Evolutionary conservation across 1,139 yeast species (phyloP).

Genomic region (Suhomyces ambrosiae): DNA sequence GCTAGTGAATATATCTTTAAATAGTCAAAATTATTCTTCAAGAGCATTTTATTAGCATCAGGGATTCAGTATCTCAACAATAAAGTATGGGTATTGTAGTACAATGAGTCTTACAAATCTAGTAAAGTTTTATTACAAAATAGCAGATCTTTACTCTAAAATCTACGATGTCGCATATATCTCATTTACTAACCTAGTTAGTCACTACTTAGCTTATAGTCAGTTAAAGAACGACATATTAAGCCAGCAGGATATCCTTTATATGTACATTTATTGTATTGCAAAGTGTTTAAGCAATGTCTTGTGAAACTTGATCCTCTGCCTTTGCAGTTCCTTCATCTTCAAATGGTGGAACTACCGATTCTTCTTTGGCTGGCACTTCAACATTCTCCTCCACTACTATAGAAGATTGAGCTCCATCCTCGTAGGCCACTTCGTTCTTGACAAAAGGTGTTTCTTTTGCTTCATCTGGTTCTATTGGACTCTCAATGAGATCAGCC

Average conservation of each 20-base stretch:
- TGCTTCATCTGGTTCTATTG: conserved; percentile 25
- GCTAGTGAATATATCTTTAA: too few relatives aligned
- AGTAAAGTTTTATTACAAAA: too few relatives aligned
- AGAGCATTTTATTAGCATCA: too few relatives aligned
- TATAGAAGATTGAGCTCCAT: conserved; percentile 4
- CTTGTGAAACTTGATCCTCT: conserved; percentile 4
- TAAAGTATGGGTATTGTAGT: too few relatives aligned
- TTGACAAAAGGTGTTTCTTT: conserved; percentile 25
- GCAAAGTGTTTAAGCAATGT: conserved; percentile 10
- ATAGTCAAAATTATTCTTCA: too few relatives aligned
- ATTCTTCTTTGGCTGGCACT: conserved; percentile 13
- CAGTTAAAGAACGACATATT: not conserved
- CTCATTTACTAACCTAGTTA: conserved; percentile 1
- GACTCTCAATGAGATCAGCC: conserved; percentile 14
- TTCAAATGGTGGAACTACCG: conserved; percentile 29
- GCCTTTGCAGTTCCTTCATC: conserved; percentile 18
- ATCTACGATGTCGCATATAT: too few relatives aligned
- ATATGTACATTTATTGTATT: conserved; percentile 9
- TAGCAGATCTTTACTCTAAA: too few relatives aligned
- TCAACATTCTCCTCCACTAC: conserved; percentile 8
- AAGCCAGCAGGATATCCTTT: not conserved
- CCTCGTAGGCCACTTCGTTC: conserved; percentile 7
- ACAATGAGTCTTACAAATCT: too few relatives aligned
- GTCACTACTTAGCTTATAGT: conserved; percentile 1
- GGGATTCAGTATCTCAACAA: too few relatives aligned